Percentiles rank a stretch among this genome's conserved stretches.
Conservation (phyloP, 768 basidiomycete genomes). For the Leccinum subtestaceum region DNA sequence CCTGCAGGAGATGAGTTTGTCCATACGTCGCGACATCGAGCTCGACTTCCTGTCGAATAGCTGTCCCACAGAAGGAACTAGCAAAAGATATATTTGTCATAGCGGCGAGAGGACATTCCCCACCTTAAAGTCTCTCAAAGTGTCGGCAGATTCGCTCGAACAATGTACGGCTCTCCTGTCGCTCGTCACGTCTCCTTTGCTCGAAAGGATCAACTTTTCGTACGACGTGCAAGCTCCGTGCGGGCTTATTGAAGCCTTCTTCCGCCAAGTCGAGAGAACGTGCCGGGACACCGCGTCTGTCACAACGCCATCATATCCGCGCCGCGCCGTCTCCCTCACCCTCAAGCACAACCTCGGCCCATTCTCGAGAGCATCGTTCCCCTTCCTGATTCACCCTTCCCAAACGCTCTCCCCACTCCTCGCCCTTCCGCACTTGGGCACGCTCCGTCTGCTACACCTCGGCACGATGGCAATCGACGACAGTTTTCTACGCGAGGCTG, state of each 20-base stretch:
- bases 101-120: conserved; percentile 20
- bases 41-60: conserved; percentile 12
- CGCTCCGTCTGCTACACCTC: conserved; percentile 23
- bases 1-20: conserved; percentile 24
- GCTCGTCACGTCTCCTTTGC: conserved; percentile 22
- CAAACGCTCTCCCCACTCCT: conserved; percentile 25
- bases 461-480: conserved; percentile 30
- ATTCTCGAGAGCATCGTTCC: conserved; percentile 17
- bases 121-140: conserved; percentile 22
- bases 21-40: conserved; percentile 19
- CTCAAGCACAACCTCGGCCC: conserved; percentile 28
- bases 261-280: conserved; percentile 21
- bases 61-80: background rate
- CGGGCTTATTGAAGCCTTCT: conserved; percentile 20
- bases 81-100: background rate
- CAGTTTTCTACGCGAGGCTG: conserved; percentile 25
- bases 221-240: conserved; percentile 29
- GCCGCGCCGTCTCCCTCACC: conserved; percentile 20
- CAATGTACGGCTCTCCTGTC: conserved; percentile 29
- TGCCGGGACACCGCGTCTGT: conserved; percentile 2
- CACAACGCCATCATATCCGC: background rate
- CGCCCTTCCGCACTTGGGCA: conserved; percentile 17
- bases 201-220: conserved; percentile 23
- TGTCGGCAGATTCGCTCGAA: conserved; percentile 24
- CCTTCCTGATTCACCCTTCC: conserved; percentile 27